A percentile compares a stretch with the other conserved stretches of the same genome.
These are phyloP conservation scores for Colletotrichum sojae DNA, from an alignment of 2,329 filamentous ascomycete genomes.

Conservation along the genomic window DNA sequence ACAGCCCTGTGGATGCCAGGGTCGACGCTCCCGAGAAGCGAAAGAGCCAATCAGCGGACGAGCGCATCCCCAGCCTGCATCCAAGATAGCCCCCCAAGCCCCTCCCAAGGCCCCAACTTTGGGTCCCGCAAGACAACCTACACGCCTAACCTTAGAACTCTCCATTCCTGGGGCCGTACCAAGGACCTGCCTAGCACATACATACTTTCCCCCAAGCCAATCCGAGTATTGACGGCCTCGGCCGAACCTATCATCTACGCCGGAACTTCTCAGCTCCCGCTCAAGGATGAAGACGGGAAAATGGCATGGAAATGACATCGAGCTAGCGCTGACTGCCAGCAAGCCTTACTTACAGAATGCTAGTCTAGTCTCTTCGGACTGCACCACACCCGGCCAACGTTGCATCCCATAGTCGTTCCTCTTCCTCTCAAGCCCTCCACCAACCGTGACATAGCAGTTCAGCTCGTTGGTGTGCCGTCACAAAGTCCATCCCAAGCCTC, in stretches of 20 bases:
- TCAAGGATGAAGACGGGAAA: neutral
- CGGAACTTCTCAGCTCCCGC: too few relatives aligned
- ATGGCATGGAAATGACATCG: constrained; percentile 1
- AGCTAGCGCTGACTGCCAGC: constrained; percentile 25
- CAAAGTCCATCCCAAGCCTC: constrained; percentile 7
- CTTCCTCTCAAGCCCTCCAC: neutral
- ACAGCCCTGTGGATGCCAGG: constrained; percentile 21
- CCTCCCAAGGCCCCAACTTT: neutral
- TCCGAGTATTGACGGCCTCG: constrained; percentile 2
- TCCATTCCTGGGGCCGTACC: neutral
- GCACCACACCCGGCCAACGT: constrained; percentile 17
- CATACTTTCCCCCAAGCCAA: neutral
- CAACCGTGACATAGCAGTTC: constrained; percentile 13
- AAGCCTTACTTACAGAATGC: constrained; percentile 4
- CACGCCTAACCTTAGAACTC: too few relatives aligned
- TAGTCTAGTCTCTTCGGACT: constrained; percentile 8
- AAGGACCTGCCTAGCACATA: too few relatives aligned
- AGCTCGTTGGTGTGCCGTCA: neutral
- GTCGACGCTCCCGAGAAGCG: constrained; percentile 10
- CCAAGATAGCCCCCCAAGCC: neutral
- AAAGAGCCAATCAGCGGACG: constrained; percentile 21
- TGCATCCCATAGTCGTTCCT: constrained; percentile 1
- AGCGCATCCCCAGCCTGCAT: constrained; percentile 5
- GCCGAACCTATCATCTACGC: constrained; percentile 2
- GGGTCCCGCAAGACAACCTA: neutral